Percentiles rank a stretch among this genome's conserved stretches.
These are phyloP conservation scores for Murraya paniculata DNA, from an alignment of 345 rosid genomes.

Conservation along the genomic window DNA sequence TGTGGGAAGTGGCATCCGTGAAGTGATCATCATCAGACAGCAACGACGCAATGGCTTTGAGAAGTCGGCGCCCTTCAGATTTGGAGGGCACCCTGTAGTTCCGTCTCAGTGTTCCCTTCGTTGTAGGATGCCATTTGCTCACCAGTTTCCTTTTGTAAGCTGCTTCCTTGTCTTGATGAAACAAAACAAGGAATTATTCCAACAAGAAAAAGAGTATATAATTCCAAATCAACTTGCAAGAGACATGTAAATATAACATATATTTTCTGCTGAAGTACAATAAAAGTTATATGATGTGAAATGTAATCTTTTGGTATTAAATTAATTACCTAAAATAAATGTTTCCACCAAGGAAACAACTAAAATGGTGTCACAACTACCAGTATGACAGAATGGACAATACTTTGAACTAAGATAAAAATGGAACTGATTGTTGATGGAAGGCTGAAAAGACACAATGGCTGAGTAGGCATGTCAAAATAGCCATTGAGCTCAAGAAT, in stretches of 20 bases:
- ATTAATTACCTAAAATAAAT: not conserved
- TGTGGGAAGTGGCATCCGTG: conserved; percentile 82
- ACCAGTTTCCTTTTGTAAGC: conserved; percentile 71
- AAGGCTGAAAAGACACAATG: not conserved
- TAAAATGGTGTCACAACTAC: not conserved
- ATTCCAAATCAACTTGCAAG: not conserved
- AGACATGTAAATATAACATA: not conserved
- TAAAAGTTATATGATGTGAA: not conserved
- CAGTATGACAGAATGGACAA: not conserved
- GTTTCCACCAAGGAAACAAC: not conserved
- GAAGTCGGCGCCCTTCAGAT: conserved; percentile 78
- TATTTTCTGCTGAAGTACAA: not conserved
- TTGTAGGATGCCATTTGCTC: conserved; percentile 97
- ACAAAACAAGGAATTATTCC: not conserved
- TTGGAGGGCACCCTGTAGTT: conserved; percentile 88
- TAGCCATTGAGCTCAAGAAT: not conserved
- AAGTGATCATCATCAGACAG: conserved; percentile 92
- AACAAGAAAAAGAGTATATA: not conserved
- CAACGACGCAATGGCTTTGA: conserved; percentile 77
- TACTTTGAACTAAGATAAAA: not conserved
- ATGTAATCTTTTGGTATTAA: not conserved
- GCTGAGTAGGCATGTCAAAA: not conserved
- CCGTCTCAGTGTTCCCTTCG: conserved; percentile 83
- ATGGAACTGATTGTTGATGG: not conserved
- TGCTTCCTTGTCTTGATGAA: conserved; percentile 63